These are phyloP conservation scores for Lignosus rhinocerotis DNA, from an alignment of 1,284 basidiomycete genomes.

Conservation along the genomic window DNA sequence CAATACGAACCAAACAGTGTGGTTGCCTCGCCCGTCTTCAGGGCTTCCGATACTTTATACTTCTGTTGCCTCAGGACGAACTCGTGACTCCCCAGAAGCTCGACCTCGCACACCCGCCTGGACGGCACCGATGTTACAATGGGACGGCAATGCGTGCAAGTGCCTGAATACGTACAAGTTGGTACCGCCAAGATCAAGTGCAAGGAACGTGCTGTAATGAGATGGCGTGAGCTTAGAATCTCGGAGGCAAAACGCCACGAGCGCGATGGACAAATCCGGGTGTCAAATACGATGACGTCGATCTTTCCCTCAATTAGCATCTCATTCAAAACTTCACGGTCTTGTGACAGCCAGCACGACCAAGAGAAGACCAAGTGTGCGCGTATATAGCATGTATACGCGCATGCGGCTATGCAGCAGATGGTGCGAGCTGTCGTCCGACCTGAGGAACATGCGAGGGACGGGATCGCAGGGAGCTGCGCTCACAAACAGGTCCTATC, in stretches of 20 bases:
- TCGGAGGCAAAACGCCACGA: not conserved
- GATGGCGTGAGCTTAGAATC: not conserved
- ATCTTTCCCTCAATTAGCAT: not conserved
- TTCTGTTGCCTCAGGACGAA: conserved; percentile 92
- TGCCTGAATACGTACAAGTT: conserved; percentile 71
- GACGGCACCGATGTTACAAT: conserved; percentile 1
- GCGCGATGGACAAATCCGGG: not conserved
- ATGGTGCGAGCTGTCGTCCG: not conserved
- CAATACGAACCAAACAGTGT: conserved; percentile 76
- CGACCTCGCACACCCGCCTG: conserved; percentile 92
- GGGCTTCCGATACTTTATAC: conserved; percentile 86
- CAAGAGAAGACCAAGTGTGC: not conserved
- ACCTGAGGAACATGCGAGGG: not conserved
- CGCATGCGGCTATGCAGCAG: not conserved
- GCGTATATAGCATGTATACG: not conserved
- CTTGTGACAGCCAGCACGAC: conserved; percentile 12
- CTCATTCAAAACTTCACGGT: conserved; percentile 10
- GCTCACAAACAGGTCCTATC: conserved; percentile 14
- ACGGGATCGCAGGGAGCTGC: conserved; percentile 9
- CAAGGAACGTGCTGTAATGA: conserved; percentile 81
- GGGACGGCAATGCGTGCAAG: conserved; percentile 3
- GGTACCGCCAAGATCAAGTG: conserved; percentile 93
- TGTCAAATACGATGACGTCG: conserved; percentile 13
- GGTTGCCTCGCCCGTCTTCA: conserved; percentile 87
- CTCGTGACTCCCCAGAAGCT: conserved; percentile 84